phyloP scores from a whole-genome alignment of 23 red algal genomes.

The Pyropia haitanensis region DNA sequence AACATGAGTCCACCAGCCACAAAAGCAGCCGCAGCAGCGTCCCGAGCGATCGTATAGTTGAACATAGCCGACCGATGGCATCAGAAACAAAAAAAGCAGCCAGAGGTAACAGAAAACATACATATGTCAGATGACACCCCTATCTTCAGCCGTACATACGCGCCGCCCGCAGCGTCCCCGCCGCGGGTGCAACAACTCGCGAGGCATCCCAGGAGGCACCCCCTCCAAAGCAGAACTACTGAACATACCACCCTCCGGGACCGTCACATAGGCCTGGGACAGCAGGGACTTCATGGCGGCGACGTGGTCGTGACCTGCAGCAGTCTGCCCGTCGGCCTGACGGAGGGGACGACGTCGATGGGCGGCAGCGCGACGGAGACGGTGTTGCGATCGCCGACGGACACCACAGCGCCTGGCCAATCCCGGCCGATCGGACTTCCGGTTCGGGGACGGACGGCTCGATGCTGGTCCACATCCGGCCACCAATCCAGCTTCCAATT shows the following conservation, averaged over 20 bases:
- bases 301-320: no score
- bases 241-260: conserved; percentile 64
- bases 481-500: no score
- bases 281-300: conserved; percentile 43
- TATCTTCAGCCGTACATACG: neutral
- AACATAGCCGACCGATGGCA: no score
- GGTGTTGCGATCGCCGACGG: no score
- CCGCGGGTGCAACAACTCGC: neutral
- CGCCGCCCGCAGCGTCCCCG: neutral
- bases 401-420: no score
- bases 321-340: no score
- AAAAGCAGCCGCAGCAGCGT: neutral
- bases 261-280: conserved; percentile 29
- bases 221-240: neutral
- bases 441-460: no score
- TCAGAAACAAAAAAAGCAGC: neutral
- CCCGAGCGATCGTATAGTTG: neutral
- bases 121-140: neutral
- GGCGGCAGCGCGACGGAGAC: no score
- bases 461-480: no score
- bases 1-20: neutral
- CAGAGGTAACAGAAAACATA: neutral
- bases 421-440: no score
- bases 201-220: neutral
- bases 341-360: no score